Evolutionary conservation across 148 eudicot species (phyloP), one percentile per base, ranked within the genome.

Genomic region (Fagopyrum homotropicum): DNA sequence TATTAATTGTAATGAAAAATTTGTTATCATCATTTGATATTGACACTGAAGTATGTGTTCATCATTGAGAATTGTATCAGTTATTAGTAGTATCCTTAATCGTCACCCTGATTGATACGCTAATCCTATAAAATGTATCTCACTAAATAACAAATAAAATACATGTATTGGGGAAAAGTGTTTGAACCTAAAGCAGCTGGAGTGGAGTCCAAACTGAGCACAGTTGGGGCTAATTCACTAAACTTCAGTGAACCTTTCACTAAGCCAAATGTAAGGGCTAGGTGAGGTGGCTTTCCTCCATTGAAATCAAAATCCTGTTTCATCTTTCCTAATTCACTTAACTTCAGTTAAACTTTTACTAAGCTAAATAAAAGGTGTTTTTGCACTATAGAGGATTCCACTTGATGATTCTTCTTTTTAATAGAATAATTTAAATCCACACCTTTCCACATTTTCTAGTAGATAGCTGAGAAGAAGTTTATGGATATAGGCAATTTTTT

Each of bases 401-500:
- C 46, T 7, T 15, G 68, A 26, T 43, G 4, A 14, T 70, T 35
- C 12, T 26, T 15, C 26, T 22, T 19, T 19, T 35, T 75, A 54
- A 10, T 57, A 9, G 29, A 72, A 8, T 40, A 1, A 17, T 17
- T 35, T 16, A 40, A 1, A 6, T 14, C 48, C 17, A 10, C 66
- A 29, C 30, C 51, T 51, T 50, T 47, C 64, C 43, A 61, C 44
- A 26, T 52, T 73, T 35, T 15, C 55, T 75, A 48, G 7, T 45
- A 6, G n/a, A 35, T 79, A 75, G 56, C 69, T 72, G 68, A 84
- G 72, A 77, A 51, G 11, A 69, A 72, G 45, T 80, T 40, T 76
- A 63, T 81, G 72, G 3, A 52, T 79, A 61, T 72, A 89, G 93
- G 92, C 43, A 77, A 87, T 74, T 78, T 81, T 83, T 85, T 86